Evolutionary conservation across 768 basidiomycete genomes (phyloP), one percentile per base, ranked within the genome.

Genomic region (Nidularia pulvinata): DNA sequence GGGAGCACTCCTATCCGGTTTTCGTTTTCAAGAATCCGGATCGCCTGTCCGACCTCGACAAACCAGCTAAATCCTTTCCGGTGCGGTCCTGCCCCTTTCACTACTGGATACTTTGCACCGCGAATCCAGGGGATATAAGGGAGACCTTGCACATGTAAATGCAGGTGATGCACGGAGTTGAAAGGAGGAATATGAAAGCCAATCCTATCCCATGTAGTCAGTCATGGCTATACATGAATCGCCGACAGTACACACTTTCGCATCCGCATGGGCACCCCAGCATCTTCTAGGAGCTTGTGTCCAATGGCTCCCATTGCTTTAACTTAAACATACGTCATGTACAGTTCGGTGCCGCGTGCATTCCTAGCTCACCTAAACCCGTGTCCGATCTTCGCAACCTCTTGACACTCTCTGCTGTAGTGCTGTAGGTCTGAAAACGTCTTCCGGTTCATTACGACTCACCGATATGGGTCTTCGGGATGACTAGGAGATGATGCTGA

Each of bases 111-210:
- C 61, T 83, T 82, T 32, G 70, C 50, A 10, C 67, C 60, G 5
- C 65, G 65, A 6, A 62, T 42, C 3, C 52, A 42, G 0, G 80
- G 78, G 16, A 65, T 73, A 71, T 88, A 90, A 0, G 91, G 91
- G 49, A 89, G 64, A 4, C 73, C 84, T 46, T 88, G 86, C 22
- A 87, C 81, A 61, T 92, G 91, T 37, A 93, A 68, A 64, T 92
- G 91, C 13, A 93, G 73, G 62, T 93, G 90, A 35, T 82, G 62
- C 5, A 92, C 77, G 34, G 84, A 85, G 53, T 81, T 86, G 67
- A 88, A 89, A 0, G 91, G 91, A 0, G 90, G 87, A 50, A 91
- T 88, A 63, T 93, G 90, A 61, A 91, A 93, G 1, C 91, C 90
- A 71, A 91, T 74, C 56, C 91, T 91, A 52, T 35, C 51, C 47